Evolutionary conservation across 2,329 filamentous ascomycete species (phyloP).

Genomic region (Microdochium paspali): DNA sequence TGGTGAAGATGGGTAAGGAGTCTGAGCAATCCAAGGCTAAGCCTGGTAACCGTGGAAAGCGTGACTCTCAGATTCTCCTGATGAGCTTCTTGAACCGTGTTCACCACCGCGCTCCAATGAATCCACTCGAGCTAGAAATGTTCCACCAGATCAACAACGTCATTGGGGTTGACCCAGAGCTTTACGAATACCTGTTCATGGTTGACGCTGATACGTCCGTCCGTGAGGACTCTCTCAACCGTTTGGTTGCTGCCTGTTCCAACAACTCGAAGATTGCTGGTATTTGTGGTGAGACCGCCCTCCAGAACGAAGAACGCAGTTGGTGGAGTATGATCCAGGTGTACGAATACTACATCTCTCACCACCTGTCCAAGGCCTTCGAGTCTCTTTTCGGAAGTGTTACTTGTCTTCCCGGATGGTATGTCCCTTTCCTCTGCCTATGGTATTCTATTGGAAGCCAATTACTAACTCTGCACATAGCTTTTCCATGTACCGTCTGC

Average conservation of each 20-base stretch:
- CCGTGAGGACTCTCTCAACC: constrained; percentile 82
- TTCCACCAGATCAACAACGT: constrained; percentile 99
- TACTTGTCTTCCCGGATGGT: constrained; percentile 98
- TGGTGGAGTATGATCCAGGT: constrained; percentile 99
- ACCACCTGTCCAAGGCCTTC: constrained; percentile 93
- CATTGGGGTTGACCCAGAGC: constrained; percentile 92
- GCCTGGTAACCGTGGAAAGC: constrained; percentile 96
- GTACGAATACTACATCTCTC: constrained; percentile 99
- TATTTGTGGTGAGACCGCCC: constrained; percentile 92
- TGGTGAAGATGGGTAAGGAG: constrained; percentile 96
- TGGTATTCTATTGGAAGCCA: constrained; percentile 8
- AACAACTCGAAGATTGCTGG: constrained; percentile 94
- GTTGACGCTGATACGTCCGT: constrained; percentile 96
- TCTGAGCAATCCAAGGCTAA: constrained; percentile 86
- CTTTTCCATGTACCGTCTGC: constrained; percentile 97
- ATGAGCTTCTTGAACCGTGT: constrained; percentile 98
- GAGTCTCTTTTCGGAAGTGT: constrained; percentile 97
- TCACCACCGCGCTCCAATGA: constrained; percentile 90
- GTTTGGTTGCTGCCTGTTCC: constrained; percentile 83
- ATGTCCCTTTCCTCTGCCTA: constrained; percentile 30
- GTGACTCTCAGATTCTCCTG: constrained; percentile 90
- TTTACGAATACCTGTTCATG: constrained; percentile 97
- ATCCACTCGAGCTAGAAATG: constrained; percentile 90
- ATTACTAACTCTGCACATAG: constrained; percentile 39
- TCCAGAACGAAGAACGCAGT: constrained; percentile 88